Evolutionary conservation across 495 filamentous ascomycete genomes (phyloP).

Genomic region (Penicillium simplicissimum): DNA sequence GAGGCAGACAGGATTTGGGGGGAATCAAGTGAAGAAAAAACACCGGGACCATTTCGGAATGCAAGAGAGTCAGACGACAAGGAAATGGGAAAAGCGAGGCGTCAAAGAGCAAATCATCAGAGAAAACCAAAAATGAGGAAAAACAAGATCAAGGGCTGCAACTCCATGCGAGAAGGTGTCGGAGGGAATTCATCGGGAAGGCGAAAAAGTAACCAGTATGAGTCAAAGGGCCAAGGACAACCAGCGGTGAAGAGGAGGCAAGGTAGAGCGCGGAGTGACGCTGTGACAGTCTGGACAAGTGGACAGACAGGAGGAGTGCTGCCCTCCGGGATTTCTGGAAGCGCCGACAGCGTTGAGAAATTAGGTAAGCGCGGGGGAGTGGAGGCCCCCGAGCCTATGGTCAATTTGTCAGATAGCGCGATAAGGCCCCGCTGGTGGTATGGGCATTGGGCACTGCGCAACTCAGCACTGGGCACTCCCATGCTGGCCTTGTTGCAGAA

Average conservation of each 20-base stretch:
- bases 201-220: slow-evolving; percentile 11
- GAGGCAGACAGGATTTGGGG: not conserved
- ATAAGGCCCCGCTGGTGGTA: slow-evolving; percentile 8
- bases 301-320: not conserved
- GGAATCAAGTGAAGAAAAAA: slow-evolving; percentile 14
- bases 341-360: slow-evolving; percentile 28
- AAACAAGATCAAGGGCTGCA: slow-evolving; percentile 11
- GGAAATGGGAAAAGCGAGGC: not conserved
- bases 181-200: slow-evolving; percentile 4
- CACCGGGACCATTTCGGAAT: slow-evolving; percentile 27
- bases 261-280: not conserved
- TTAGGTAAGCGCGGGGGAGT: slow-evolving; percentile 35
- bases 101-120: slow-evolving; percentile 8
- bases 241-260: slow-evolving; percentile 21
- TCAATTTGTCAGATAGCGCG: no score
- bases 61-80: slow-evolving; percentile 19
- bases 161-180: slow-evolving; percentile 14
- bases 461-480: not conserved
- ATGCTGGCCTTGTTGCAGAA: not conserved
- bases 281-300: no score
- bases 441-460: not conserved
- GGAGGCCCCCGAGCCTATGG: slow-evolving; percentile 1
- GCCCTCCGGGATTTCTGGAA: slow-evolving; percentile 21
- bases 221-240: slow-evolving; percentile 25
- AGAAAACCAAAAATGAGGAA: not conserved